phyloP scores from a whole-genome alignment of 805 yeast genomes.

The Vanderwaltozyma polyspora region DNA sequence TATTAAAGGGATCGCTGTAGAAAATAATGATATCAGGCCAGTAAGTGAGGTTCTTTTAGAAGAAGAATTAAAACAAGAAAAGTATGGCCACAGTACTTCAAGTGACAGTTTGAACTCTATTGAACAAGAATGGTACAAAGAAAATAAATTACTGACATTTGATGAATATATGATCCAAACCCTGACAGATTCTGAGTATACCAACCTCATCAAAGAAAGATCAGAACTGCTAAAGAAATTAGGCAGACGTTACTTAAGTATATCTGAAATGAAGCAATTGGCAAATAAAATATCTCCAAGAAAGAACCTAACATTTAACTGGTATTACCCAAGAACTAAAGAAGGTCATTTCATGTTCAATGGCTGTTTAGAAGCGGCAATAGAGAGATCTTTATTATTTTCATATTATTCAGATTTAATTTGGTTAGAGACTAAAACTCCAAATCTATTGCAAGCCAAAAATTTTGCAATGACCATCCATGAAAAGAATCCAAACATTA shows the following conservation, averaged over 20 bases:
- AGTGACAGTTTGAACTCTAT: conserved; percentile 8
- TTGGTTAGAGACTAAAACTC: conserved; percentile 55
- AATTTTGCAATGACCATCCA: conserved; percentile 38
- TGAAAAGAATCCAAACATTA: conserved; percentile 37
- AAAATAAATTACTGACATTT: conserved; percentile 34
- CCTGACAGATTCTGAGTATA: conserved; percentile 10
- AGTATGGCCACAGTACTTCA: too few species aligned
- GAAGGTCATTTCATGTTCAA: conserved; percentile 45
- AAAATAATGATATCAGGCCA: conserved; percentile 26
- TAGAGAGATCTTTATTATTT: conserved; percentile 41
- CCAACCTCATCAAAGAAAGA: conserved; percentile 17
- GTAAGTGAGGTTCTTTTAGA: conserved; percentile 35
- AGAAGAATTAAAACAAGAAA: conserved; percentile 29
- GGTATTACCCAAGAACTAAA: conserved; percentile 50
- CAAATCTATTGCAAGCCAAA: conserved; percentile 41
- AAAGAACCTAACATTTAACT: conserved; percentile 34
- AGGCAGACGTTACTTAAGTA: conserved; percentile 16
- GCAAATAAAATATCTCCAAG: conserved; percentile 24
- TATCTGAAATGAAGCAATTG: conserved; percentile 14
- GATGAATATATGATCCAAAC: conserved; percentile 37
- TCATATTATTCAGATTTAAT: conserved; percentile 37
- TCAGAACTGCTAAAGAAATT: conserved; percentile 7
- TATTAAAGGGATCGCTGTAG: conserved; percentile 37
- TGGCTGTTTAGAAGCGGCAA: conserved; percentile 42
- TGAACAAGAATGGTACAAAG: conserved; percentile 38